Conservation (phyloP, 768 basidiomycete species). For the Sarcodon aspratus region DNA sequence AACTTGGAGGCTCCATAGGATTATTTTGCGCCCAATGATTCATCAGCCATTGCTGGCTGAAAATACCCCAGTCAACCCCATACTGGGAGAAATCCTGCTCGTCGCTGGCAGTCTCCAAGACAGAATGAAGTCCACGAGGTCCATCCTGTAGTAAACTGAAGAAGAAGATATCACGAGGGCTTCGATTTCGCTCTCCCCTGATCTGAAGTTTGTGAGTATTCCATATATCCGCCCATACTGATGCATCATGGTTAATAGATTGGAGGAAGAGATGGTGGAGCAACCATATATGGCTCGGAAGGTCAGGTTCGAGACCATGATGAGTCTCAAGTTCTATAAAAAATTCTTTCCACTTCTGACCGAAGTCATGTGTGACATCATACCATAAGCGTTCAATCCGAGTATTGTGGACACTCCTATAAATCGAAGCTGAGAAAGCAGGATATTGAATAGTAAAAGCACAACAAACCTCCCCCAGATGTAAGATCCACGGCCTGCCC, state of each 20-base stretch:
- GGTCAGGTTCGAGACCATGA: constrained; percentile 12
- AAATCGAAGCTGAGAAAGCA: not conserved
- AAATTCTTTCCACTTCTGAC: constrained; percentile 11
- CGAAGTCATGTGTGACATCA: constrained; percentile 14
- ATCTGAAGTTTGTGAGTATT: constrained; percentile 10
- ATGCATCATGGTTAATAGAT: constrained; percentile 9
- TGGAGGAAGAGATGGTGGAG: too few relatives aligned
- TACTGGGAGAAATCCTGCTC: too few relatives aligned
- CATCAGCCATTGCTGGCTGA: too few relatives aligned
- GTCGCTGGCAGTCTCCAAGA: too few relatives aligned
- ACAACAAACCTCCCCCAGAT: constrained; percentile 13
- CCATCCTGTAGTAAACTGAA: too few relatives aligned
- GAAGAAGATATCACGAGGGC: constrained; percentile 11
- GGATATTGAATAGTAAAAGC: not conserved
- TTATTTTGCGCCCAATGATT: too few relatives aligned
- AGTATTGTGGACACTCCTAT: constrained; percentile 14
- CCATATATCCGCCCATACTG: constrained; percentile 8
- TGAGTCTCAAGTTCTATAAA: too few relatives aligned
- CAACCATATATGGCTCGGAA: constrained; percentile 9
- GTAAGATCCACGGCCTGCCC: constrained; percentile 12
- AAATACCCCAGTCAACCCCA: too few relatives aligned
- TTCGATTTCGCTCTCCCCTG: constrained; percentile 8
- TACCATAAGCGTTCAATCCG: constrained; percentile 17
- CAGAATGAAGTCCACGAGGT: too few relatives aligned
- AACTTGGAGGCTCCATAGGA: too few relatives aligned